A percentile compares a stretch with the other conserved stretches of the same genome.
phyloP scores from a whole-genome alignment of 768 basidiomycete genomes.

The Pisolithus orientalis region DNA sequence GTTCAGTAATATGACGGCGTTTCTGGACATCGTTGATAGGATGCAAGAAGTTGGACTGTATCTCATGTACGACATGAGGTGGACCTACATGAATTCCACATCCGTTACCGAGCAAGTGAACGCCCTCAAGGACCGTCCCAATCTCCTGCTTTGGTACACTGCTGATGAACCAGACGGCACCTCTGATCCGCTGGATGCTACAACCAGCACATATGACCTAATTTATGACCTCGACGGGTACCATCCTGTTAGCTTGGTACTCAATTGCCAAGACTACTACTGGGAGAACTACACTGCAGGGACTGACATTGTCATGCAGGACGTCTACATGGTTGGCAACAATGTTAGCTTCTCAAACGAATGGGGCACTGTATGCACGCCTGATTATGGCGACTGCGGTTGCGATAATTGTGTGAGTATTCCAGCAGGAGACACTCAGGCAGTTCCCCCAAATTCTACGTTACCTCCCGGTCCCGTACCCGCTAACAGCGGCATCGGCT shows the following conservation, averaged over 20 bases:
- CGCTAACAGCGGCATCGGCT: slow-evolving; percentile 25
- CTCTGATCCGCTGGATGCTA: slow-evolving; percentile 59
- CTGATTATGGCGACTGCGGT: slow-evolving; percentile 68
- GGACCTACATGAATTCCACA: slow-evolving; percentile 58
- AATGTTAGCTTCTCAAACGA: slow-evolving; percentile 58
- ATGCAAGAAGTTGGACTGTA: slow-evolving; percentile 69
- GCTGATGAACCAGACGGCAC: slow-evolving; percentile 72
- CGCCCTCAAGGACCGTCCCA: slow-evolving; percentile 56
- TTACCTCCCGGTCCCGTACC: slow-evolving; percentile 16
- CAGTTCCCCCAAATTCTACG: slow-evolving; percentile 22
- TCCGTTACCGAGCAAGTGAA: slow-evolving; percentile 65
- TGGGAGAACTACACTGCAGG: slow-evolving; percentile 56
- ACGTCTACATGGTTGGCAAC: slow-evolving; percentile 44
- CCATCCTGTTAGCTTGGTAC: slow-evolving; percentile 59
- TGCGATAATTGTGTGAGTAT: slow-evolving; percentile 53
- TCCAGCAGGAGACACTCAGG: slow-evolving; percentile 34
- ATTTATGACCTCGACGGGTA: slow-evolving; percentile 61
- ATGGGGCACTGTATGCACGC: slow-evolving; percentile 60
- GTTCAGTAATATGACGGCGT: slow-evolving; percentile 52
- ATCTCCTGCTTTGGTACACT: slow-evolving; percentile 70
- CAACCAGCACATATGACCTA: slow-evolving; percentile 39
- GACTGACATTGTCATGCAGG: slow-evolving; percentile 67
- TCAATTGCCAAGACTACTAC: slow-evolving; percentile 62
- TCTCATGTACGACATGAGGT: slow-evolving; percentile 82
- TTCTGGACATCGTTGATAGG: slow-evolving; percentile 54